Evolutionary conservation across 345 rosid species (phyloP), one percentile per base, ranked within the genome.

Genomic region (Euclidium syriacum): DNA sequence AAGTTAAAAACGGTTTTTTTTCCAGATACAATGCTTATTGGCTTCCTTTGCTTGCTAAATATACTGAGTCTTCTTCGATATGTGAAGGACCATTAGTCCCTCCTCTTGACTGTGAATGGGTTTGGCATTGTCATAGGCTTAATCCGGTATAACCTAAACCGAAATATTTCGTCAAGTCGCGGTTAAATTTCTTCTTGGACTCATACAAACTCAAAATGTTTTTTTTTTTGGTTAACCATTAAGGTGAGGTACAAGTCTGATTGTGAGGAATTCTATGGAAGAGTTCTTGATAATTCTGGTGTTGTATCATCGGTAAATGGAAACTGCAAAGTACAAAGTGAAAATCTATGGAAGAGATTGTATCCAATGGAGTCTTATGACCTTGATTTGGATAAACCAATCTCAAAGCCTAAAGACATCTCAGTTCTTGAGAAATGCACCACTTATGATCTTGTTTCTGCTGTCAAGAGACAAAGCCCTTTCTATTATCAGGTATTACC

Each of bases 71-170:
- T 22, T 72, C 83, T 17, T 71, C 67, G 14, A 32, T 78, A 74
- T 64, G 43, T 15, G 84, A 86, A 52, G 81, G 85, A 70, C 83
- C 85, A 32, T 73, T 90, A 64, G 89, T 87, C 65, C 92, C 90
- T 64, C 99, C 97, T 54, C 82, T 94, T 35, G 99, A 94, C 51
- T 87, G 97, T 78, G 97, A 94, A 78, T 94, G 97, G 99, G 51
- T 90, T 73, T 94, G 99, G 99, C 99, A 90, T 48, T 94, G 97
- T 70, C 99, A 94, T 72, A 75, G 97, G 73, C 96, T 94, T 62
- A 94, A 87, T 70, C 99, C 99, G 38, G 99, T 94, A 83, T 19
- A 77, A 5, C 30, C n/a, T n/a, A 10, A 4, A 10, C 18, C 66
- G 1, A n/a, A n/a, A 42, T 35, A 24, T 40, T 2, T n/a, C n/a